phyloP scores from a whole-genome alignment of 495 filamentous ascomycete species.

The Aspergillus diversus region DNA sequence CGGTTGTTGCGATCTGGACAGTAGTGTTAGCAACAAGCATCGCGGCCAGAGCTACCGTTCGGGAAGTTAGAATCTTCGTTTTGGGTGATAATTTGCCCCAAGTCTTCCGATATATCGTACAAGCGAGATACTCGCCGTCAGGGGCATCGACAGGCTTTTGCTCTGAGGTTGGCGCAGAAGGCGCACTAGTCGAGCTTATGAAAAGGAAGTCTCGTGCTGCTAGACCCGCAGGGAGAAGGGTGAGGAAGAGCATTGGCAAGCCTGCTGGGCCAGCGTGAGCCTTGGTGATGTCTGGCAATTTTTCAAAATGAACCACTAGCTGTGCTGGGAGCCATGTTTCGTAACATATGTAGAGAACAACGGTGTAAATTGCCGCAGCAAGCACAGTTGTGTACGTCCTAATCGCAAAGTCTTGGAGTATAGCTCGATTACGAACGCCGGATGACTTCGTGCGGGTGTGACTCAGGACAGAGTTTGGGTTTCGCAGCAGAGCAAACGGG shows the following conservation, averaged over 20 bases:
- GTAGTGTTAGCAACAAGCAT: conserved; percentile 64
- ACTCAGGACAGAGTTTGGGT: conserved; percentile 63
- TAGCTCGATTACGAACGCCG: conserved; percentile 63
- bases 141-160: conserved; percentile 44
- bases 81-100: conserved; percentile 60
- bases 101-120: conserved; percentile 54
- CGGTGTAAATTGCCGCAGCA: conserved; percentile 67
- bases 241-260: conserved; percentile 50
- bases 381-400: conserved; percentile 65
- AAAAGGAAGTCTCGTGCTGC: conserved; percentile 77
- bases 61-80: conserved; percentile 65
- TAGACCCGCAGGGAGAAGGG: conserved; percentile 65
- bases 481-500: conserved; percentile 72
- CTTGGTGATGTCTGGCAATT: conserved; percentile 63
- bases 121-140: conserved; percentile 62
- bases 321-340: conserved; percentile 66
- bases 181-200: conserved; percentile 61
- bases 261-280: conserved; percentile 60
- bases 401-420: conserved; percentile 68
- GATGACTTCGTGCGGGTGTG: conserved; percentile 46
- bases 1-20: conserved; percentile 60
- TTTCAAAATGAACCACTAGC: conserved; percentile 71
- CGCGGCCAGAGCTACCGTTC: conserved; percentile 63
- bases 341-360: conserved; percentile 65
- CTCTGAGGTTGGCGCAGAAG: conserved; percentile 37